A percentile compares a stretch with the other conserved stretches of the same genome.
These are phyloP conservation scores for Eucalyptus marginata DNA, from an alignment of 345 rosid species.

Conservation along the genomic window DNA sequence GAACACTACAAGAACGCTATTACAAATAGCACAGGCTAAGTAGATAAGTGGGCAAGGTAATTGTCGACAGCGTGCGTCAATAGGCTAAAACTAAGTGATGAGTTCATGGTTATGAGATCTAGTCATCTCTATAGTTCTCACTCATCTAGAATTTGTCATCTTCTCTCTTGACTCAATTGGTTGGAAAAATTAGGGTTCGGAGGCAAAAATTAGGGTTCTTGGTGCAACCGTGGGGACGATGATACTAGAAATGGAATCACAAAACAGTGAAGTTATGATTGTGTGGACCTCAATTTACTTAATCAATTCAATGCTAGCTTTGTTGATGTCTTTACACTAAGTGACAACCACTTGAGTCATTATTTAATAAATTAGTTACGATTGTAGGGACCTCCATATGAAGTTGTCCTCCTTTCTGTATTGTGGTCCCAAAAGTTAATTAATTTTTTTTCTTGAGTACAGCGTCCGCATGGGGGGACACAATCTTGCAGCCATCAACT, in stretches of 20 bases:
- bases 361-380: no score
- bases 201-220: not conserved
- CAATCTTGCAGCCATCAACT: not conserved
- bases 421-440: not conserved
- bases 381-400: no score
- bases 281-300: not conserved
- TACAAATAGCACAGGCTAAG: not conserved
- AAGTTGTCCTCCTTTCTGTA: fast-evolving
- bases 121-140: not conserved
- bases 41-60: not conserved
- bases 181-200: not conserved
- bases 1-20: not conserved
- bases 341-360: fast-evolving
- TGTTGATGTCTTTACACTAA: not conserved
- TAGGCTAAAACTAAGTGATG: not conserved
- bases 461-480: not conserved
- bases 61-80: not conserved
- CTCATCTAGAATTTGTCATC: not conserved
- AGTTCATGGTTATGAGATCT: not conserved
- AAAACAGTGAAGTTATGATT: not conserved
- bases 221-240: fast-evolving
- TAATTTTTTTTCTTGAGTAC: not conserved
- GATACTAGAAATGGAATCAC: not conserved
- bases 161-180: not conserved
- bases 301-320: no score